Conservation (phyloP, 129 eudicot species). For the Cynara cardunculus region DNA sequence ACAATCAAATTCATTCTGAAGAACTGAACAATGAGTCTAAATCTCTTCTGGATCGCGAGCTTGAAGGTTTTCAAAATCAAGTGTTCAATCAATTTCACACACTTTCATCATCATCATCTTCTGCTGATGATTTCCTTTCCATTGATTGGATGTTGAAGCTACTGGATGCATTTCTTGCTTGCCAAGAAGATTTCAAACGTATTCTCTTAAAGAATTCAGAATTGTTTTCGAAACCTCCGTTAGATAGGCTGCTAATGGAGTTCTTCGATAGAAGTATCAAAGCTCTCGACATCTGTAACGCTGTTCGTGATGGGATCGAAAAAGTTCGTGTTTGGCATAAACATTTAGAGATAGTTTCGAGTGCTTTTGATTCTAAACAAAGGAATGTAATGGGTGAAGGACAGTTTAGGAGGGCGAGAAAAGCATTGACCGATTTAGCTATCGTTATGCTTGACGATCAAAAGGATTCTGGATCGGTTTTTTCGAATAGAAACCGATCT, state of each 20-base stretch:
- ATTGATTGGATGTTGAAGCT: conserved; percentile 58
- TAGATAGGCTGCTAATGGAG: conserved; percentile 50
- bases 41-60: conserved; percentile 23
- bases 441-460: conserved; percentile 66
- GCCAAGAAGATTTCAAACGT: conserved; percentile 59
- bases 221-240: conserved; percentile 46
- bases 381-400: conserved; percentile 55
- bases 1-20: conserved; percentile 48
- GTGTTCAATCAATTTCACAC: conserved; percentile 40
- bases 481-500: conserved; percentile 63
- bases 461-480: conserved; percentile 53
- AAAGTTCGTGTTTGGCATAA: conserved; percentile 68
- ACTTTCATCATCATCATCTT: conserved; percentile 40
- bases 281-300: conserved; percentile 82
- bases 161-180: conserved; percentile 45
- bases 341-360: conserved; percentile 59
- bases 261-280: conserved; percentile 61
- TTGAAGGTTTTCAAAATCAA: conserved; percentile 50
- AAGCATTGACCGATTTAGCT: conserved; percentile 72
- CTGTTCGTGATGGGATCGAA: conserved; percentile 83
- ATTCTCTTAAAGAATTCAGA: conserved; percentile 41
- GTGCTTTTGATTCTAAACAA: conserved; percentile 54
- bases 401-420: conserved; percentile 70
- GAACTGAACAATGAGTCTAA: conserved; percentile 39
- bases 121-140: conserved; percentile 52